phyloP scores from a whole-genome alignment of 768 basidiomycete species.

The Hericium rajendrae region DNA sequence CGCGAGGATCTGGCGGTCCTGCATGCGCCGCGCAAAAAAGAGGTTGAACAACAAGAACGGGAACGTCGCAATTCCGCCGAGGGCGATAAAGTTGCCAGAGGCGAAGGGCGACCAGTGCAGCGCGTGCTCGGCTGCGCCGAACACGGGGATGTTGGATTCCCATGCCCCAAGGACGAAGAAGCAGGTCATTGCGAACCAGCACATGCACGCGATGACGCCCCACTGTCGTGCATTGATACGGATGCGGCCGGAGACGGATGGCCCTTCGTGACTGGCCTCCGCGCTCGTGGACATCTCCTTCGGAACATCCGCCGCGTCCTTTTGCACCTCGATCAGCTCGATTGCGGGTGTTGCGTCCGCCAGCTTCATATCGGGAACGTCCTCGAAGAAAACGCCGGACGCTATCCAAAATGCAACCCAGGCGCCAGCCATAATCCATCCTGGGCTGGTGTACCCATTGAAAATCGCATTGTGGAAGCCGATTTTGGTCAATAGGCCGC shows the following conservation, averaged over 20 bases:
- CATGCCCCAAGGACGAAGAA: conserved; percentile 49
- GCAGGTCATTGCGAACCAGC: conserved; percentile 60
- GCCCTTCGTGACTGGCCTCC: not conserved
- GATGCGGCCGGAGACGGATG: not conserved
- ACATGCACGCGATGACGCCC: conserved; percentile 53
- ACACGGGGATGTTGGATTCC: not conserved
- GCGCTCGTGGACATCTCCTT: not conserved
- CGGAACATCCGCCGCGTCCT: not conserved
- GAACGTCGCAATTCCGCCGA: conserved; percentile 51
- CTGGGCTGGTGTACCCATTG: conserved; percentile 60
- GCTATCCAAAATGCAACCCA: conserved; percentile 45
- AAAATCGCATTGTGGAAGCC: conserved; percentile 47
- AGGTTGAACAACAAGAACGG: conserved; percentile 61
- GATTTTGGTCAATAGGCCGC: conserved; percentile 51
- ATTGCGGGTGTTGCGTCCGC: not conserved
- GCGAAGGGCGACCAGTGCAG: conserved; percentile 52
- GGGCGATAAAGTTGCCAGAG: conserved; percentile 65
- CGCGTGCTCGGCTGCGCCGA: conserved; percentile 24
- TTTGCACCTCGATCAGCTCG: not conserved
- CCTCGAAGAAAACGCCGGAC: conserved; percentile 23
- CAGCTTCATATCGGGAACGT: conserved; percentile 17
- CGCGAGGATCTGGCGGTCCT: conserved; percentile 52
- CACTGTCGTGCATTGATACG: conserved; percentile 17
- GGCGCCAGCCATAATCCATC: conserved; percentile 50
- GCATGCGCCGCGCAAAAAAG: conserved; percentile 42